These are phyloP conservation scores for Entonaema liquescens DNA, from an alignment of 495 filamentous ascomycete species.

Conservation along the genomic window DNA sequence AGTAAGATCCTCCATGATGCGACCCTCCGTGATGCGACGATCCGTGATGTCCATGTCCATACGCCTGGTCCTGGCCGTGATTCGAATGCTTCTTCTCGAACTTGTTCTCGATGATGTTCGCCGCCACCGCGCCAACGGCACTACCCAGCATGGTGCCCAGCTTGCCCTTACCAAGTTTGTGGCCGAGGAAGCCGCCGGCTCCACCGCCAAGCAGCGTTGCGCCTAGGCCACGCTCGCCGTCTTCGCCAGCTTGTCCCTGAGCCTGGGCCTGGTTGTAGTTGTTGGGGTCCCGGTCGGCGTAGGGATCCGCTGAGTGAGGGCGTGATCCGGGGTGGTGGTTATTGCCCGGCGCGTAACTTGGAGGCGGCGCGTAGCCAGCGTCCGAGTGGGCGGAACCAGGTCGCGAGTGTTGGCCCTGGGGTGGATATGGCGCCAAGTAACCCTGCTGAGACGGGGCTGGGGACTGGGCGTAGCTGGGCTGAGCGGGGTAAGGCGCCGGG, in stretches of 20 bases:
- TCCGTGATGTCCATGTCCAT: constrained; percentile 15
- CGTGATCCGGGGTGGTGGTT: constrained; percentile 7
- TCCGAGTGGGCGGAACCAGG: constrained; percentile 39
- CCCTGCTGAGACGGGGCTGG: constrained; percentile 26
- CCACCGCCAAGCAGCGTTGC: constrained; percentile 64
- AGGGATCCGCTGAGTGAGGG: constrained; percentile 41
- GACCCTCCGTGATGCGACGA: background rate
- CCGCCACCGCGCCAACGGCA: constrained; percentile 64
- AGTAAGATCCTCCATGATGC: background rate
- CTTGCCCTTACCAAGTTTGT: constrained; percentile 56
- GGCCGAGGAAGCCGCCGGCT: constrained; percentile 60
- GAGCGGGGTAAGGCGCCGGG: constrained; percentile 39
- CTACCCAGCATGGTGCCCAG: constrained; percentile 60
- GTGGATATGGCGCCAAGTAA: constrained; percentile 32
- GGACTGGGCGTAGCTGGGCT: constrained; percentile 33
- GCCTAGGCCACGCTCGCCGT: constrained; percentile 62
- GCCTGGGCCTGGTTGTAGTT: background rate
- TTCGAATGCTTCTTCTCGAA: constrained; percentile 48
- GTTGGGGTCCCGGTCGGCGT: constrained; percentile 34
- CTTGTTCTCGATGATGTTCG: constrained; percentile 62
- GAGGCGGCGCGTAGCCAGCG: constrained; percentile 27
- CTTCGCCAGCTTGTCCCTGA: constrained; percentile 41
- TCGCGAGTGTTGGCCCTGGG: constrained; percentile 37
- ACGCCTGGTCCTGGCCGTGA: background rate
- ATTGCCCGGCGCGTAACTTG: constrained; percentile 4